Conservation (phyloP, 495 filamentous ascomycete genomes). For the Aspergillus funiculosus region DNA sequence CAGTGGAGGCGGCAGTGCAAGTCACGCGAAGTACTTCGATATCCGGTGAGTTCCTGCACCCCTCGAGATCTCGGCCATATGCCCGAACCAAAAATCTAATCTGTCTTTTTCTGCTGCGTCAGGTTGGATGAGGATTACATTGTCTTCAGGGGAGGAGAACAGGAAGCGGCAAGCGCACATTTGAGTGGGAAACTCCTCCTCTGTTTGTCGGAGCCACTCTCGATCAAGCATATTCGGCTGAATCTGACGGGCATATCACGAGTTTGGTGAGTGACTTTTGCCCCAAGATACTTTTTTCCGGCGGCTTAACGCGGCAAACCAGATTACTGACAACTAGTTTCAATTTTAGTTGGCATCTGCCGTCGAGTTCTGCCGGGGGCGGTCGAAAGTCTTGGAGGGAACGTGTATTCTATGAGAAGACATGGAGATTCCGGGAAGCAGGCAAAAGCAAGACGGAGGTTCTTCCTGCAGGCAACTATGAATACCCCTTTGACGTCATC, state of each 20-base stretch:
- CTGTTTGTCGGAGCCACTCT: conserved; percentile 62
- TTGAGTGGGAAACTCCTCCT: conserved; percentile 71
- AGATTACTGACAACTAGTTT: conserved; percentile 12
- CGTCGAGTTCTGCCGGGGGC: conserved; percentile 39
- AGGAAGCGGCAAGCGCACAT: conserved; percentile 69
- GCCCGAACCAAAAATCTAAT: conserved; percentile 15
- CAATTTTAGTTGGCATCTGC: conserved; percentile 41
- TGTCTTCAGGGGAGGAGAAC: conserved; percentile 67
- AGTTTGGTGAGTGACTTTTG: conserved; percentile 55
- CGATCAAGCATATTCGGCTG: conserved; percentile 65
- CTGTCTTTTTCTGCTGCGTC: conserved; percentile 1
- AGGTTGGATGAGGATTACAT: conserved; percentile 77
- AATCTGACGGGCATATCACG: conserved; percentile 65
- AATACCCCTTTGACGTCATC: conserved; percentile 79
- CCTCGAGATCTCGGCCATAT: conserved; percentile 11
- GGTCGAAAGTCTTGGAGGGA: conserved; percentile 47
- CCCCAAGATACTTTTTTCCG: conserved; percentile 5
- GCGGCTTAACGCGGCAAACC: conserved; percentile 4
- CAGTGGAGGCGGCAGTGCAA: conserved; percentile 41
- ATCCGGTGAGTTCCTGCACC: conserved; percentile 42
- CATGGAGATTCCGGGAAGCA: conserved; percentile 48
- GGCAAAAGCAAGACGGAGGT: conserved; percentile 52
- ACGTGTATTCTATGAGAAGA: conserved; percentile 51
- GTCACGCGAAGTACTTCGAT: conserved; percentile 51
- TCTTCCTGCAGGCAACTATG: conserved; percentile 74